Base-by-base conservation (phyloP, 805 yeast genomes). In the Komagataella ulmi region DNA sequence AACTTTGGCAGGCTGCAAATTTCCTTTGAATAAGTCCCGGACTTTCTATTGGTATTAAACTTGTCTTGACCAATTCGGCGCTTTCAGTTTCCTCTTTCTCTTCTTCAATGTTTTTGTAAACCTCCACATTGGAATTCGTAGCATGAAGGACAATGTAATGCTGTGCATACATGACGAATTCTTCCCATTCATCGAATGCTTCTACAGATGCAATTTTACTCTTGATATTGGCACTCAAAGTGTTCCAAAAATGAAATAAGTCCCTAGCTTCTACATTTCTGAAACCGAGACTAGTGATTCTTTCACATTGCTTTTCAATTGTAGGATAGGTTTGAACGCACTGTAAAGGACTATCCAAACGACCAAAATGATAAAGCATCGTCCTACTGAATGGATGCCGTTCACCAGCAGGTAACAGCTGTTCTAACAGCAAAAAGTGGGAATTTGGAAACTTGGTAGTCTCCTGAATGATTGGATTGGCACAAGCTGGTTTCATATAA, bases 151-250 rank as follows among this genome's bases (percentile, higher is more conserved):
- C 70, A 44, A 81, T 69, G 59, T 86, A 87, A 61, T 86, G 93
- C 58, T 85, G 91, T 53, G 87, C 78, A 59, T 84, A 86, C 12
- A 83, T 60, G 24, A 81, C 73, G 55, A 86, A 85, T 63, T 86
- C 95, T 65, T 86, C 95, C 79, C 86, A 77, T 65, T 87, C 95
- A 62, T 87, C 95, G 64, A 86, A 87, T 3, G 77, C 76, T 61
- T 86, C 95, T 18, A 84, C 70, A 0, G 59, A 48, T 17, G 69
- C 70, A 7, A 87, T 72, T 45, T 64, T 61, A 0, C 51, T 47
- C 57, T 75, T 77, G 5, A 66, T 59, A 2, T 55, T 55, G 3
- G 71, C 62, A 1, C 81, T 66, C 18, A 73, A 62, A 7, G 66
- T 56, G 12, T 59, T 59, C 95, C 95, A 87, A 55, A 77, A 75